phyloP scores from a whole-genome alignment of 208 protist species.

The Leishmania tropica region DNA sequence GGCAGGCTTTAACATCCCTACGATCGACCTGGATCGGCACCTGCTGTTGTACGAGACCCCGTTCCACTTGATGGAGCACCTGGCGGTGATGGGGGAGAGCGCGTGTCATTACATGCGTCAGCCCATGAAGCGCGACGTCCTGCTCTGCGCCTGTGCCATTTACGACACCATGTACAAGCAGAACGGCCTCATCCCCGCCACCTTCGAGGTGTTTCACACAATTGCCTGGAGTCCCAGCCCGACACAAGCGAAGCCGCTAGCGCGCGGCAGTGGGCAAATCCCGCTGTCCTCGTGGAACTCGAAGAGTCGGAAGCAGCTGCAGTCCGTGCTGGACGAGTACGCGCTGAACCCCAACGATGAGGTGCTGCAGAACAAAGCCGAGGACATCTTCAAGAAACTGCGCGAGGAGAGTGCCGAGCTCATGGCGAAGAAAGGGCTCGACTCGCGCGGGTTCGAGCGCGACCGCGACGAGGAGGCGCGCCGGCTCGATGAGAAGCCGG shows the following conservation, averaged over 20 bases:
- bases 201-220: constrained; percentile 91
- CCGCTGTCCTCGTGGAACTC: constrained; percentile 75
- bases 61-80: constrained; percentile 92
- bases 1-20: constrained; percentile 87
- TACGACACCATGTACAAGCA: constrained; percentile 91
- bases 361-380: constrained; percentile 61
- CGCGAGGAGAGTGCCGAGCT: constrained; percentile 73
- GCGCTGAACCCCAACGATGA: constrained; percentile 83
- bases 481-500: constrained; percentile 61
- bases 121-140: constrained; percentile 68
- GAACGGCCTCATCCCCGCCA: constrained; percentile 85
- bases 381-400: constrained; percentile 74
- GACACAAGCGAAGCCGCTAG: constrained; percentile 81
- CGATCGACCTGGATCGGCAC: constrained; percentile 92
- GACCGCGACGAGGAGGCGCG: constrained; percentile 59
- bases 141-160: constrained; percentile 70
- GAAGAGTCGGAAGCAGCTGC: constrained; percentile 68
- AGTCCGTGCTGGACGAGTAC: constrained; percentile 80
- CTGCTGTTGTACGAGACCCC: constrained; percentile 87
- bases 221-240: constrained; percentile 91
- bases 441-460: constrained; percentile 55
- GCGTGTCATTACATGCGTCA: constrained; percentile 76
- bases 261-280: constrained; percentile 79
- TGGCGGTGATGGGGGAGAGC: constrained; percentile 88
- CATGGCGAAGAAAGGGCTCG: constrained; percentile 64